Conservation (phyloP, 2,329 filamentous ascomycete species). For the Colletotrichum tropicicola region DNA sequence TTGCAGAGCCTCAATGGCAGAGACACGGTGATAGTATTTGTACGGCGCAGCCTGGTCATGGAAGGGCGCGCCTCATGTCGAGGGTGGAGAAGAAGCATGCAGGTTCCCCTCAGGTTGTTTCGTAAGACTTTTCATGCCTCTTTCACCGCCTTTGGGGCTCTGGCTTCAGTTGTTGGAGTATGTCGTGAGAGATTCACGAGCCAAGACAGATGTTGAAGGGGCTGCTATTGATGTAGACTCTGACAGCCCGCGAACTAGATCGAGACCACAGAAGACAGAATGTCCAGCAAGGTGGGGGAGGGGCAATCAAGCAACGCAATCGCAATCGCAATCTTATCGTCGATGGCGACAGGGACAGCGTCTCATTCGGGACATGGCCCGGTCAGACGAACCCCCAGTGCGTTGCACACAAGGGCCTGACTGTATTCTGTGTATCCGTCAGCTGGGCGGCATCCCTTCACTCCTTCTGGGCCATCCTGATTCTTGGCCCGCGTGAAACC, state of each 20-base stretch:
- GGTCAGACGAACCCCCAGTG: background rate
- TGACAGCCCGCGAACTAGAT: no score
- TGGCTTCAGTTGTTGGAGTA: background rate
- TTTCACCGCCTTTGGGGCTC: constrained; percentile 12
- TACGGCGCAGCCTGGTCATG: background rate
- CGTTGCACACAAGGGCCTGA: no score
- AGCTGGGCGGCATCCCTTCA: no score
- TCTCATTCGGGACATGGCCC: background rate
- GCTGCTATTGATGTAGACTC: no score
- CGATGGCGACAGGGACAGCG: background rate
- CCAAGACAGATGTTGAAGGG: background rate
- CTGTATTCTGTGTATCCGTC: no score
- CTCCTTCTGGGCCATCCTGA: no score
- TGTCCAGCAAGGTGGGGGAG: no score
- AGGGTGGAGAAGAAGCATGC: constrained; percentile 11
- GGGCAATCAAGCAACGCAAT: background rate
- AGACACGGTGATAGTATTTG: background rate
- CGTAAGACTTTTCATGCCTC: background rate
- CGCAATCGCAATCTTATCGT: no score
- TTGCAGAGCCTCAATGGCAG: background rate
- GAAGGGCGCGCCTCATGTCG: constrained; percentile 24
- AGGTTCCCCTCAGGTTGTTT: background rate
- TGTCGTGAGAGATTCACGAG: background rate
- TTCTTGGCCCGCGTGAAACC: background rate
- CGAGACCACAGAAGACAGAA: no score